These are phyloP conservation scores for Pseudogymnoascus sp. DNA, from an alignment of 2,329 filamentous ascomycete genomes.

Conservation along the genomic window DNA sequence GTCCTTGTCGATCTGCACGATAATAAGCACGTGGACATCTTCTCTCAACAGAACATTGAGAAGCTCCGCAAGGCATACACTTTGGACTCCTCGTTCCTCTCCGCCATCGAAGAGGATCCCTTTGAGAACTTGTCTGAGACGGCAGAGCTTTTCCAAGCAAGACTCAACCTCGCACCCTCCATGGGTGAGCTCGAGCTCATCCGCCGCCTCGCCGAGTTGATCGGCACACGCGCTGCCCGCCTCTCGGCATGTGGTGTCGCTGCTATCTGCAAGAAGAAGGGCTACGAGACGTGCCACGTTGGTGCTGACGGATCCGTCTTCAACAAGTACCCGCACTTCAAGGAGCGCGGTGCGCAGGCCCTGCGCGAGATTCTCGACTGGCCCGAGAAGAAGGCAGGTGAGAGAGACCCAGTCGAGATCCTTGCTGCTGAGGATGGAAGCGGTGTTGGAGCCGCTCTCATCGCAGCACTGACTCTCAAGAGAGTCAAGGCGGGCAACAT, in stretches of 20 bases:
- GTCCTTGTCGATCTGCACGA: constrained; percentile 81
- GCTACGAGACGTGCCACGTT: constrained; percentile 79
- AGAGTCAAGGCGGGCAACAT: constrained; percentile 56
- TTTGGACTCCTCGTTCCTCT: constrained; percentile 88
- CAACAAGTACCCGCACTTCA: constrained; percentile 99
- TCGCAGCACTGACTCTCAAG: constrained; percentile 67
- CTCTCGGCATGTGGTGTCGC: constrained; percentile 92
- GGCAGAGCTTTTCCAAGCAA: constrained; percentile 68
- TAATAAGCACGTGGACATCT: constrained; percentile 66
- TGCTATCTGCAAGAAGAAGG: constrained; percentile 95
- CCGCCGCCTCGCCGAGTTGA: constrained; percentile 83
- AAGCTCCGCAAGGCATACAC: constrained; percentile 80
- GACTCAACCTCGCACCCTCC: constrained; percentile 63
- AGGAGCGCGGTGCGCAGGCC: constrained; percentile 79
- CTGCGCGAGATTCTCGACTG: constrained; percentile 94
- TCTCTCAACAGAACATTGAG: constrained; percentile 73
- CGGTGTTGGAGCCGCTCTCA: constrained; percentile 92
- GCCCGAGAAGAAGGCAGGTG: constrained; percentile 64
- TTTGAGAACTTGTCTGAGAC: constrained; percentile 94
- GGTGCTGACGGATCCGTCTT: constrained; percentile 96
- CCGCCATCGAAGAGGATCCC: constrained; percentile 89
- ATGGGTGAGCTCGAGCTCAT: constrained; percentile 80
- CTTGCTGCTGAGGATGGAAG: constrained; percentile 89
- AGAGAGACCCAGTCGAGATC: constrained; percentile 82
- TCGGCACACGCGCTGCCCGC: constrained; percentile 88